Evolutionary conservation across 495 filamentous ascomycete genomes (phyloP).

Genomic region (Xylaria flabelliformis): DNA sequence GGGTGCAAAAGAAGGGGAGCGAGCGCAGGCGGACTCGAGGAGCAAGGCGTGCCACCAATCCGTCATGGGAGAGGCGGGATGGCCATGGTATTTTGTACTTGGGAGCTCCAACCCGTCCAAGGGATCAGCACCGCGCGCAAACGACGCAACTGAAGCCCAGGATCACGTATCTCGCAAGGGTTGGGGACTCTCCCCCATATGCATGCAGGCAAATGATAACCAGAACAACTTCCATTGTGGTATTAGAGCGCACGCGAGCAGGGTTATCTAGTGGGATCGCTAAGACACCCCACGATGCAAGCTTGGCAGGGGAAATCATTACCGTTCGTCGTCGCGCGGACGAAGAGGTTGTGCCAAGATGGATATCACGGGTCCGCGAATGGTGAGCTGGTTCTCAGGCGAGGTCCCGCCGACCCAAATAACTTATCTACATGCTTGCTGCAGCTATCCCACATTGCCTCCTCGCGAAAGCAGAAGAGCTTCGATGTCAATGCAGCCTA

Average conservation of each 20-base stretch:
- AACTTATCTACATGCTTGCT: slow-evolving; percentile 12
- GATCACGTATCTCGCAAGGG: slow-evolving; percentile 20
- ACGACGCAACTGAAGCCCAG: slow-evolving; percentile 26
- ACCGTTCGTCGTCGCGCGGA: not conserved
- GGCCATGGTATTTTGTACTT: slow-evolving; percentile 24
- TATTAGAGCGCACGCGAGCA: slow-evolving; percentile 20
- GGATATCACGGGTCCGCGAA: slow-evolving; percentile 5
- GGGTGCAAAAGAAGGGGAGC: slow-evolving; percentile 20
- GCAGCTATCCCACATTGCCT: not conserved
- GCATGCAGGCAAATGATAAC: slow-evolving; percentile 9
- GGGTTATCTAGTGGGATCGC: slow-evolving; percentile 17
- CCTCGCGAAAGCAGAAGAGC: not conserved
- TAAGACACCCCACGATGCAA: slow-evolving; percentile 23
- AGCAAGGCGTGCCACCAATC: slow-evolving; percentile 9
- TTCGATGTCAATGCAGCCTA: not conserved
- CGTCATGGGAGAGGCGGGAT: not conserved
- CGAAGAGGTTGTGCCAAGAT: slow-evolving; percentile 6
- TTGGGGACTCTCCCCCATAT: not conserved
- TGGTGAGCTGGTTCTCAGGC: slow-evolving; percentile 5
- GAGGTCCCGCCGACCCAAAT: not conserved
- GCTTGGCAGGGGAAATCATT: slow-evolving; percentile 25
- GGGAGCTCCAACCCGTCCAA: not conserved
- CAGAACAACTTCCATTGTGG: slow-evolving; percentile 24
- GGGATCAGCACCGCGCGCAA: not conserved
- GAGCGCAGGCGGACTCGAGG: slow-evolving; percentile 14